Evolutionary conservation across 2,329 filamentous ascomycete genomes (phyloP), one percentile per base, ranked within the genome.

Genomic region (Pyricularia sp.): DNA sequence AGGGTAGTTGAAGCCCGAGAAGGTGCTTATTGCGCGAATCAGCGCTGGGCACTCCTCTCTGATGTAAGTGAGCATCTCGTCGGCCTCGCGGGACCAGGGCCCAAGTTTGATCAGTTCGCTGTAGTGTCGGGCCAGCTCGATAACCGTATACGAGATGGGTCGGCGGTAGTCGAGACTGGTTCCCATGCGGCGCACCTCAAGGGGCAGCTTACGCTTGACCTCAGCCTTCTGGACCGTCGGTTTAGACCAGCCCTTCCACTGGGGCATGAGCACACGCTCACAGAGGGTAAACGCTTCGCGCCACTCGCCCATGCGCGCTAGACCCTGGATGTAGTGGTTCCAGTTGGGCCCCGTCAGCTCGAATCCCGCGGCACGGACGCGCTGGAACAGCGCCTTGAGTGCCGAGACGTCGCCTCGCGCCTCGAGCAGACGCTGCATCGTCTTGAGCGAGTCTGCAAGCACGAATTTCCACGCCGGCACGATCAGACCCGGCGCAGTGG

Each of bases 201-300:
- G 73, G 11, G 80, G 77, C 17, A 80, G 70, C 28, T 70, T 65
- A 25, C 74, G 76, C 68, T 72, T 72, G 64, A 74, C 69, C 1
- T 1, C 26, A 20, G 7, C 2, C 26, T 4, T 28, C 26, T 3
- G 14, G 25, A 12, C 25, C 25, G 30, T 6, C 23, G n/a, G 4
- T 25, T 17, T 17, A 14, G 50, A 50, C 92, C 93, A 97, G 28
- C 93, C 92, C 12, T 86, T 85, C 86, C 93, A 97, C 42, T 86
- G 83, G 0, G 86, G 84, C 86, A 97, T 96, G 69, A 98, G 88
- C 70, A 88, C 86, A 30, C 83, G 79, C 80, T 98, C 94, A 76
- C 92, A 94, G 67, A 89, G 79, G 26, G 80, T 76, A 78, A 95
- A 97, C 55, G 93, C 93, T 25, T 90, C 83, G 65, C 86, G 79